phyloP scores from a whole-genome alignment of 1,139 yeast genomes.

The Candida sp. region DNA sequence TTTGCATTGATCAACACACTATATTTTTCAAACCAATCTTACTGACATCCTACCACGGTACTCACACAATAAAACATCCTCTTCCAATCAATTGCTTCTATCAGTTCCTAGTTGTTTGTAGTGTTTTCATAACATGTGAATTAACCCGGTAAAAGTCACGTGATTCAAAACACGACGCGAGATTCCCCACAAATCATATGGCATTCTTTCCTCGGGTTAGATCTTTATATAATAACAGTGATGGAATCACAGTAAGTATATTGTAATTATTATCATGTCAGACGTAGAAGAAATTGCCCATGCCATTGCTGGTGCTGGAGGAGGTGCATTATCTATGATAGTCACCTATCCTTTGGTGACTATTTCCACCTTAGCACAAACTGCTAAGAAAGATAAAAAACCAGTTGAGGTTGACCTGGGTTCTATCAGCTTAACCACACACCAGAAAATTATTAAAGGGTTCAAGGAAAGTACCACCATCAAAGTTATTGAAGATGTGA shows the following conservation, averaged over 20 bases:
- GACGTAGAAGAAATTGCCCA: constrained; percentile 63
- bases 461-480: constrained; percentile 22
- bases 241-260: background rate
- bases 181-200: background rate
- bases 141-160: too few relatives aligned
- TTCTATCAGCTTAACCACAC: constrained; percentile 8
- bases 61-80: too few relatives aligned
- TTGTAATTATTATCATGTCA: constrained; percentile 17
- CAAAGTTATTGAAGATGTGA: constrained; percentile 43
- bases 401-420: constrained; percentile 6
- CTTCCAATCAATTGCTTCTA: too few relatives aligned
- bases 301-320: constrained; percentile 91
- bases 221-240: too few relatives aligned
- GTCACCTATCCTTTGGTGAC: constrained; percentile 86
- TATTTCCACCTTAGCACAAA: constrained; percentile 80
- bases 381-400: constrained; percentile 30
- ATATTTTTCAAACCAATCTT: too few relatives aligned
- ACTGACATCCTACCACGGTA: too few relatives aligned
- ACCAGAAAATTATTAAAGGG: constrained; percentile 17
- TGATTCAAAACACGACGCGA: background rate
- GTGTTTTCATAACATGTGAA: too few relatives aligned
- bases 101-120: too few relatives aligned
- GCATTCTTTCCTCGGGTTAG: background rate
- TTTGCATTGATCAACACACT: too few relatives aligned
- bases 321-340: constrained; percentile 84